Conservation (phyloP, 2,329 filamentous ascomycete genomes). For the Sordariomycetes sp. region DNA sequence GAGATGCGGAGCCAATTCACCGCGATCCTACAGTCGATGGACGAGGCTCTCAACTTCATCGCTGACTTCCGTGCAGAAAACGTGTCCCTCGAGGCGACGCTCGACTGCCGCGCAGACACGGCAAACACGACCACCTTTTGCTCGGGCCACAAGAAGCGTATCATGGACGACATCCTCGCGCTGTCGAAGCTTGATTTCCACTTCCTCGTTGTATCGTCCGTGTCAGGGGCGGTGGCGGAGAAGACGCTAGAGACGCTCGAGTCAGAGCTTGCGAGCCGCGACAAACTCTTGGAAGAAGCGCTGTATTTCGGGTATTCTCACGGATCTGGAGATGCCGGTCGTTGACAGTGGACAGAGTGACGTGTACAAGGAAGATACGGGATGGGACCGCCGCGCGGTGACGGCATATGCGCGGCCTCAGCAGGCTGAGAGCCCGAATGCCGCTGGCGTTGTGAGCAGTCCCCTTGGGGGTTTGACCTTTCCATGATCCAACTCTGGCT, state of each 20-base stretch:
- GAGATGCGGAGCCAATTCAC: slow-evolving; percentile 68
- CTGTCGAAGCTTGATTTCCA: slow-evolving; percentile 59
- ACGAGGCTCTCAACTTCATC: slow-evolving; percentile 50
- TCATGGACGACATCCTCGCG: slow-evolving; percentile 55
- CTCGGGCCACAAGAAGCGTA: slow-evolving; percentile 64
- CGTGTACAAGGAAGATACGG: slow-evolving; percentile 56
- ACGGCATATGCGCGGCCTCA: slow-evolving; percentile 61
- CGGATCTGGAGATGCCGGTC: slow-evolving; percentile 76
- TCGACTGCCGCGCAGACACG: slow-evolving; percentile 53
- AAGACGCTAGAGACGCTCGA: slow-evolving; percentile 69
- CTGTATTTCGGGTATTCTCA: slow-evolving; percentile 55
- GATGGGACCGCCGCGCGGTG: slow-evolving; percentile 55
- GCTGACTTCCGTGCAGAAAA: slow-evolving; percentile 21
- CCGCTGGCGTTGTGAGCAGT: slow-evolving; percentile 54
- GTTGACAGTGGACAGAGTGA: slow-evolving; percentile 81
- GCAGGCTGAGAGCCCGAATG: slow-evolving; percentile 49
- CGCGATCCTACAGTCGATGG: slow-evolving; percentile 63
- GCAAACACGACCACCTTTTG: slow-evolving; percentile 74
- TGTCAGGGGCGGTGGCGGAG: slow-evolving; percentile 54
- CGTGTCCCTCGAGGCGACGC: slow-evolving; percentile 27
- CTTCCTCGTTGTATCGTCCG: slow-evolving; percentile 55
- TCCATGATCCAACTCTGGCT: background rate
- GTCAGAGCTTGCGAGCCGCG: slow-evolving; percentile 56
- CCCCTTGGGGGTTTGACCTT: background rate
- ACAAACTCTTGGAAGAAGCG: slow-evolving; percentile 48